Evolutionary conservation across 2,329 filamentous ascomycete genomes (phyloP).

Genomic region (Emmonsiellopsis sp.): DNA sequence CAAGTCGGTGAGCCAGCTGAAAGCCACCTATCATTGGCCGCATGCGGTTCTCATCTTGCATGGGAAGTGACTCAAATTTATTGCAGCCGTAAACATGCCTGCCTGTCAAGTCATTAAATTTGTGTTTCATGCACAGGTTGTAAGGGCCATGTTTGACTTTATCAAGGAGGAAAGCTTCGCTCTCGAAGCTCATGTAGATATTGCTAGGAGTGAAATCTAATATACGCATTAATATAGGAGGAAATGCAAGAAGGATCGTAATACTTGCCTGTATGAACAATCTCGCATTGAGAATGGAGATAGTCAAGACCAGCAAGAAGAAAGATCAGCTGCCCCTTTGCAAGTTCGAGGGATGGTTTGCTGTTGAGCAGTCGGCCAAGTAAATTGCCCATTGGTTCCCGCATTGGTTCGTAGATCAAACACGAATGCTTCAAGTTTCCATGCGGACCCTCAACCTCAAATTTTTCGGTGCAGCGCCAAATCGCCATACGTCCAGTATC

Average conservation of each 20-base stretch:
- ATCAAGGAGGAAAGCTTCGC: neutral
- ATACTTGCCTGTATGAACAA: neutral
- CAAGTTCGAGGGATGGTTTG: neutral
- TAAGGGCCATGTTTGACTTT: neutral
- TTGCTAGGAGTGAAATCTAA: neutral
- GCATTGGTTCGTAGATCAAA: neutral
- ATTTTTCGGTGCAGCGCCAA: neutral
- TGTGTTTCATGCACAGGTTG: neutral
- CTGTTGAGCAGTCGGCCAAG: neutral
- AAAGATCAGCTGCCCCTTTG: neutral
- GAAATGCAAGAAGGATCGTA: neutral
- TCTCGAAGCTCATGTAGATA: neutral
- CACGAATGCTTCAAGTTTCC: neutral
- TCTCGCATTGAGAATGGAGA: neutral
- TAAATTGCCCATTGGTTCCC: neutral
- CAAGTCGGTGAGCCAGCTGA: neutral
- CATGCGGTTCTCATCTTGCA: neutral
- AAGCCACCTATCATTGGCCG: conserved; percentile 1
- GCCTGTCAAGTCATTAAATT: neutral
- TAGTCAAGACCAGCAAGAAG: neutral
- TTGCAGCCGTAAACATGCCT: neutral
- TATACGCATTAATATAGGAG: neutral
- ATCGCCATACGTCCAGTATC: no score
- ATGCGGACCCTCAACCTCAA: neutral
- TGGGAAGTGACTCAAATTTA: neutral